These are phyloP conservation scores for Penicillium dipodomyicola DNA, from an alignment of 495 filamentous ascomycete species.

Conservation along the genomic window DNA sequence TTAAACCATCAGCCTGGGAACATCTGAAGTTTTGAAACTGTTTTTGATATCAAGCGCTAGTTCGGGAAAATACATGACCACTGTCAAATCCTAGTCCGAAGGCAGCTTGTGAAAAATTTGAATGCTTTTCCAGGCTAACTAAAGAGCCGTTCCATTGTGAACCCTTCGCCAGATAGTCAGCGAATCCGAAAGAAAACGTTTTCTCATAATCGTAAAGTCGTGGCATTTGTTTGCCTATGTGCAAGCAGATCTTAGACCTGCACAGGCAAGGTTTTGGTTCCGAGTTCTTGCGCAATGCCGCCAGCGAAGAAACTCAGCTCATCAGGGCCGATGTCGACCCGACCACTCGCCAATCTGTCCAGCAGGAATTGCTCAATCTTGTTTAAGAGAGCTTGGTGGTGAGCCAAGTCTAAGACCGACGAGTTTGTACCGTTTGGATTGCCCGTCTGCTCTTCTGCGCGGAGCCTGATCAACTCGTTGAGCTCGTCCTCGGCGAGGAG, in stretches of 20 bases:
- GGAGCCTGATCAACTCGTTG: constrained; percentile 32
- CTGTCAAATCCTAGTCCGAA: constrained; percentile 6
- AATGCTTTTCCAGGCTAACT: constrained; percentile 22
- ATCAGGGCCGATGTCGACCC: constrained; percentile 35
- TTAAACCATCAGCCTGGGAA: neutral
- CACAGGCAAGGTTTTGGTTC: constrained; percentile 28
- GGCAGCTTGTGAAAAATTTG: constrained; percentile 10
- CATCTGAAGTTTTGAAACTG: constrained; percentile 7
- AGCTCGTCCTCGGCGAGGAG: constrained; percentile 41
- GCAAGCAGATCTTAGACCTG: constrained; percentile 2
- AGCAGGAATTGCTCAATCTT: constrained; percentile 40
- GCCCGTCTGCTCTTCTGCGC: constrained; percentile 22
- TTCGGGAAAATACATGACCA: constrained; percentile 14
- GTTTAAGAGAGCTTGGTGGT: constrained; percentile 25
- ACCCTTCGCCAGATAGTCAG: constrained; percentile 11
- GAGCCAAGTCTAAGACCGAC: neutral
- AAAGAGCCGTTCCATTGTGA: constrained; percentile 15
- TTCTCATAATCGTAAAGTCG: constrained; percentile 26
- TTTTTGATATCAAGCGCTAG: constrained; percentile 19
- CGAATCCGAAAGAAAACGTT: constrained; percentile 14
- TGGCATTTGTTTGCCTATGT: constrained; percentile 5
- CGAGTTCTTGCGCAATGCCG: constrained; percentile 40
- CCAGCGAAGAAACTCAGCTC: constrained; percentile 48
- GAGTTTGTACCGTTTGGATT: neutral
- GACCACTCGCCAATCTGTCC: constrained; percentile 34